Conservation (phyloP, 768 basidiomycete genomes). For the Antrodiella citrinella region DNA sequence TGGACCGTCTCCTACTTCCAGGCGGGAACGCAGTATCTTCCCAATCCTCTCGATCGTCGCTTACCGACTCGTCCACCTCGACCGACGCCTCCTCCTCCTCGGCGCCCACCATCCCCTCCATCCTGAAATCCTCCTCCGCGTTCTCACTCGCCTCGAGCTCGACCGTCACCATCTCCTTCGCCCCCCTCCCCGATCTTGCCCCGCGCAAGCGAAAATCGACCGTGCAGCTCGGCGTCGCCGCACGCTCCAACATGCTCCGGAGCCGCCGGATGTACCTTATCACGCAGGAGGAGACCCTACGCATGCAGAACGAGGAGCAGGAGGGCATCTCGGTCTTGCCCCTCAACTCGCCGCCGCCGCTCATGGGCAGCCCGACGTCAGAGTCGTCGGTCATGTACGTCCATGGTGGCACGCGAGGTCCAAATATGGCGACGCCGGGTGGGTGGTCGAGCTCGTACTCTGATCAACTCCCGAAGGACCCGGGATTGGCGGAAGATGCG, state of each 20-base stretch:
- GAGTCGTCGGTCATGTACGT: background rate
- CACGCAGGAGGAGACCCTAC: background rate
- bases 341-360: background rate
- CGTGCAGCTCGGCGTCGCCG: conserved; percentile 28
- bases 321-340: background rate
- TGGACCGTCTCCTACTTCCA: too few species aligned
- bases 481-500: conserved; percentile 8
- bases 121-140: background rate
- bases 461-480: conserved; percentile 5
- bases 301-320: background rate
- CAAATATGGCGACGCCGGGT: conserved; percentile 2
- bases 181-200: conserved; percentile 26
- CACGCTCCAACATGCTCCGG: conserved; percentile 27
- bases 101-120: background rate
- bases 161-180: conserved; percentile 16
- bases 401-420: background rate
- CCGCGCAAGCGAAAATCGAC: conserved; percentile 22
- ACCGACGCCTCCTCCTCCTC: too few species aligned
- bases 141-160: background rate
- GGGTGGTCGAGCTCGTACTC: conserved; percentile 9
- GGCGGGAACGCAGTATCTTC: background rate
- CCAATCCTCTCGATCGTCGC: background rate
- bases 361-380: conserved; percentile 1
- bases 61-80: background rate
- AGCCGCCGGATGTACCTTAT: conserved; percentile 19